Base-by-base conservation (phyloP, 169 alveolate species). In the Toxoplasma gondii region DNA sequence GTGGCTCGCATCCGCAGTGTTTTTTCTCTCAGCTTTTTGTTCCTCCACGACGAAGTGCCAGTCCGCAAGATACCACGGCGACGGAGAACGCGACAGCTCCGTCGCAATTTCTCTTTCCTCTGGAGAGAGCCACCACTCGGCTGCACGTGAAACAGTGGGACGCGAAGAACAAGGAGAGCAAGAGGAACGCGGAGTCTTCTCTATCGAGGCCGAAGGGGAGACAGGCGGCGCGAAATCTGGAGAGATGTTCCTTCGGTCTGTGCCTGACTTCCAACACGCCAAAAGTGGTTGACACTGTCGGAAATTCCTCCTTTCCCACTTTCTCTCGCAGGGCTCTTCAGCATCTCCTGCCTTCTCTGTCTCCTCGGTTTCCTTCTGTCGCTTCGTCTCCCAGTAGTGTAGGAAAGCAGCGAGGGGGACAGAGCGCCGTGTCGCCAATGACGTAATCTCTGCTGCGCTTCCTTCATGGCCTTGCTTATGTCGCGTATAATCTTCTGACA, bases 1-100 rank as follows among this genome's bases (percentile, higher is more conserved):
- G 78, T 31, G 0, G 78, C 78, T 64, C 78, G 78, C 34, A 2
- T 64, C n/a, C 78, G 16, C 78, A 24, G 0, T 17, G 0, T 49
- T 5, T 9, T 9, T 5, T 49, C 58, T 49, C 58, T 49, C 58
- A 31, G 74, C 74, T 31, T 64, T 27, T 64, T 31, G 74, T 31
- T 64, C 34, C 74, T 19, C 91, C 41, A 36, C 41, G 43, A 84
- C 91, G 36, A n/a, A 84, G 64, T 84, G 91, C 91, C 91, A 84
- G 74, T 84, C 91, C 41, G 22, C 36, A 19, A 84, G 74, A 41
- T 84, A 84, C 49, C 38, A 36, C 54, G 38, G 64, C 91, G 74
- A 16, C 34, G 29, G 31, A 7, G 83, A 16, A 27, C 74, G 74
- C 74, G n/a, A 27, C 74, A 64, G 74, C 74, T 64, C 74, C 74